A percentile compares a stretch with the other conserved stretches of the same genome.
These are phyloP conservation scores for Diaporthe vexans DNA, from an alignment of 2,329 filamentous ascomycete species.

Conservation along the genomic window DNA sequence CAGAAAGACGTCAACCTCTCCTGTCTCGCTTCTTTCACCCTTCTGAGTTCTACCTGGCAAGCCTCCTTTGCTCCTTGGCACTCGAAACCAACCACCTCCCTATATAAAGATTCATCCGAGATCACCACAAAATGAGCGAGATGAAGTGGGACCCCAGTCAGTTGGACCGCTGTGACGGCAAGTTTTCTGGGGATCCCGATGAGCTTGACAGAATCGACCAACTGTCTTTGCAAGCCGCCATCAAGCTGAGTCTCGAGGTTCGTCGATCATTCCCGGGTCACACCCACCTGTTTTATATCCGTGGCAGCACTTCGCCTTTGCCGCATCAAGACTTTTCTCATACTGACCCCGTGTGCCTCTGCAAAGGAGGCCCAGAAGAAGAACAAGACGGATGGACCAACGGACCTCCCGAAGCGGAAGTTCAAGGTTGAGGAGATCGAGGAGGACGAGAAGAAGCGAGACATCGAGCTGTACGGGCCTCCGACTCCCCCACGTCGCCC, in stretches of 20 bases:
- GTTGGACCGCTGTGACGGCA: not conserved
- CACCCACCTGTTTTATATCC: no score
- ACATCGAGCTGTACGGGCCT: not conserved
- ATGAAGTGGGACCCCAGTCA: not conserved
- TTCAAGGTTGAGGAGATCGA: not conserved
- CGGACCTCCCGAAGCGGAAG: not conserved
- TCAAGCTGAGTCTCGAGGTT: not conserved
- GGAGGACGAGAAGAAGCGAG: not conserved
- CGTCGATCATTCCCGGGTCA: not conserved
- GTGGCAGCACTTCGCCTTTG: rapidly evolving
- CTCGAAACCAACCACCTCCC: not conserved
- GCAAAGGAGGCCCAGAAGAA: not conserved
- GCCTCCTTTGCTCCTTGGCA: not conserved
- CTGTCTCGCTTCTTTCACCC: not conserved
- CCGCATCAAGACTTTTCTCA: not conserved
- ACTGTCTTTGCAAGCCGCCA: not conserved
- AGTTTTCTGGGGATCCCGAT: no score
- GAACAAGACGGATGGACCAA: not conserved
- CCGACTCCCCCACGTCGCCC: not conserved
- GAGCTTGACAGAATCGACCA: not conserved
- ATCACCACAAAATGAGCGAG: not conserved
- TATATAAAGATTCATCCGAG: not conserved
- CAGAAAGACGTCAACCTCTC: not conserved
- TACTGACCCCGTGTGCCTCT: not conserved
- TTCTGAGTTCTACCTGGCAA: not conserved